phyloP scores from a whole-genome alignment of 805 yeast species.

The Priceomyces haplophilus region DNA sequence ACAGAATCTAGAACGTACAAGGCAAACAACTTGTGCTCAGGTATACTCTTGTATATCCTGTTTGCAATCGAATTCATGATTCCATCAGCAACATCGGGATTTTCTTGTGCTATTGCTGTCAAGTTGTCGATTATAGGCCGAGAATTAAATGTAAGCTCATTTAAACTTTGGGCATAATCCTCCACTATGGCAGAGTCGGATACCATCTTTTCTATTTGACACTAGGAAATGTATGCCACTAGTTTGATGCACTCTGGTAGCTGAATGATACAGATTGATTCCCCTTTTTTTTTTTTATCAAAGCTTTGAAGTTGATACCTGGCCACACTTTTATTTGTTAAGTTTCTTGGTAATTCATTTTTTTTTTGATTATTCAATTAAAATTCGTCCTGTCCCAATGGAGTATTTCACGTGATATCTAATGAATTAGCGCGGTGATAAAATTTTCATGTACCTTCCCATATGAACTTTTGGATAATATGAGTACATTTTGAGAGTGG shows the following conservation, averaged over 20 bases:
- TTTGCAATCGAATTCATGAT: conserved; percentile 72
- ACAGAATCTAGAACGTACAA: conserved; percentile 87
- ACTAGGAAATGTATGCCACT: neutral
- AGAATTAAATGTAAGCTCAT: conserved; percentile 81
- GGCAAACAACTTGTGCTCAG: conserved; percentile 79
- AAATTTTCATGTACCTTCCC: neutral
- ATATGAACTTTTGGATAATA: neutral
- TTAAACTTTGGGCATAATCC: conserved; percentile 70
- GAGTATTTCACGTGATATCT: conserved; percentile 5
- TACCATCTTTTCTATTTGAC: conserved; percentile 6
- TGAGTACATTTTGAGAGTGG: neutral
- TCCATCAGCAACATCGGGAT: conserved; percentile 69
- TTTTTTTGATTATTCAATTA: too few relatives aligned
- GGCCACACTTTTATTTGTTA: too few relatives aligned
- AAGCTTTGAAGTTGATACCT: too few relatives aligned
- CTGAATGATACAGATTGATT: neutral
- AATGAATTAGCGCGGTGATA: conserved; percentile 7
- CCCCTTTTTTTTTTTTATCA: neutral
- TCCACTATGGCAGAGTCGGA: conserved; percentile 15
- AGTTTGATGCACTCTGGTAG: neutral
- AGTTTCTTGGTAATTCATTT: too few relatives aligned
- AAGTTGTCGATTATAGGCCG: conserved; percentile 83
- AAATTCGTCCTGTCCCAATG: conserved; percentile 2
- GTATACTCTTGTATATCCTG: conserved; percentile 73
- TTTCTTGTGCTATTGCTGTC: conserved; percentile 85